A percentile compares a stretch with the other conserved stretches of the same genome.
Evolutionary conservation across 495 filamentous ascomycete genomes (phyloP).

Genomic region (Aspergillus haitiensis): DNA sequence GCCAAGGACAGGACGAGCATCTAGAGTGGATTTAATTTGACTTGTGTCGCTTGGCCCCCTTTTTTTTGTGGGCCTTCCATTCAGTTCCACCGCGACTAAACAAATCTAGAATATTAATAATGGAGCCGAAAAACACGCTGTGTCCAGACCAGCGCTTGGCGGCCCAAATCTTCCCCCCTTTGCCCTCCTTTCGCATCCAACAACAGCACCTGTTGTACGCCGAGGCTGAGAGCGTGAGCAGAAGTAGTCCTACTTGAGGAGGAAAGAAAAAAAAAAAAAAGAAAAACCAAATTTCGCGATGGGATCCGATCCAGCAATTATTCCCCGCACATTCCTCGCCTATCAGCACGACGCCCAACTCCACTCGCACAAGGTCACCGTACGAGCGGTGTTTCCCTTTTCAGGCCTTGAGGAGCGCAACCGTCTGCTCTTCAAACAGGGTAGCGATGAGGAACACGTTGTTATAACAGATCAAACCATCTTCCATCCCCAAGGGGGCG

Average conservation of each 20-base stretch:
- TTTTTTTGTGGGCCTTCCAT: too few species aligned
- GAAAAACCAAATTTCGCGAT: not conserved
- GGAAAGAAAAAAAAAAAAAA: not conserved
- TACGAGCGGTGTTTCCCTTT: slow-evolving; percentile 48
- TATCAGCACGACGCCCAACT: slow-evolving; percentile 58
- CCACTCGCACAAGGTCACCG: slow-evolving; percentile 41
- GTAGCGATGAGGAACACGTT: slow-evolving; percentile 45
- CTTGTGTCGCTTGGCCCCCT: too few species aligned
- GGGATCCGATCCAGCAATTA: not conserved
- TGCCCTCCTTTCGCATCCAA: too few species aligned
- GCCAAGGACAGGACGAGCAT: too few species aligned
- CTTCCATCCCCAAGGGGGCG: slow-evolving; percentile 67
- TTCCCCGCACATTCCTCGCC: slow-evolving; percentile 46
- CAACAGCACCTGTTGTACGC: too few species aligned
- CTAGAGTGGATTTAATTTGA: too few species aligned
- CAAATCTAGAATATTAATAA: too few species aligned
- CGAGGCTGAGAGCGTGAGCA: not conserved
- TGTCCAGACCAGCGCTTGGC: too few species aligned
- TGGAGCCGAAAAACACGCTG: too few species aligned
- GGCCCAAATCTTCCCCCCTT: too few species aligned
- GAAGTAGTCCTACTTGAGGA: not conserved
- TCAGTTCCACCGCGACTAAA: too few species aligned
- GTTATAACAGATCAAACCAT: slow-evolving; percentile 62
- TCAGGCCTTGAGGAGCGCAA: slow-evolving; percentile 46
- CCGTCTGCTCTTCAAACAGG: slow-evolving; percentile 51